phyloP scores from a whole-genome alignment of 306 rosid species.

The Quercus glauca region DNA sequence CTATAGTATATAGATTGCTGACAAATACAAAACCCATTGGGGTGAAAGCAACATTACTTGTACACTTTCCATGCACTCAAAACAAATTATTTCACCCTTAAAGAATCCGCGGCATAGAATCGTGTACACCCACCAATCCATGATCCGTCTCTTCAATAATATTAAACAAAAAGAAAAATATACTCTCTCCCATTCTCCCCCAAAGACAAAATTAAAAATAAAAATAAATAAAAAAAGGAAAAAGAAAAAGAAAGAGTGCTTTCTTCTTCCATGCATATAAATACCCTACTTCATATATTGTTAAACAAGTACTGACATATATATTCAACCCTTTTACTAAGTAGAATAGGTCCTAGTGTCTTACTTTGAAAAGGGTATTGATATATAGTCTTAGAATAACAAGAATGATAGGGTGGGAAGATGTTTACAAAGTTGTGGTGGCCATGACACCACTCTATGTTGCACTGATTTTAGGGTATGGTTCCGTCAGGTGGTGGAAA shows the following conservation, averaged over 20 bases:
- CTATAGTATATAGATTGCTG: conserved; percentile 27
- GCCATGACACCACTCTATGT: conserved; percentile 79
- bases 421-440: conserved; percentile 71
- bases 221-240: too few relatives aligned
- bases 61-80: conserved; percentile 33
- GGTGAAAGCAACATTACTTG: conserved; percentile 42
- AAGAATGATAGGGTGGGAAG: conserved; percentile 83
- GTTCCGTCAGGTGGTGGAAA: conserved; percentile 88
- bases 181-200: background rate
- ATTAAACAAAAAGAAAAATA: background rate
- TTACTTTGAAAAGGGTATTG: too few relatives aligned
- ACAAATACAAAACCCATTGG: conserved; percentile 19
- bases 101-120: conserved; percentile 48
- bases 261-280: conserved; percentile 18
- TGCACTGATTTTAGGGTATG: conserved; percentile 76
- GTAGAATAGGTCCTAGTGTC: background rate
- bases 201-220: too few relatives aligned
- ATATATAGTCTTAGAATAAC: conserved; percentile 37
- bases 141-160: background rate
- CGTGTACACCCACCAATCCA: conserved; percentile 25
- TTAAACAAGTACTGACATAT: background rate
- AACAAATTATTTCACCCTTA: conserved; percentile 17
- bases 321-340: background rate
- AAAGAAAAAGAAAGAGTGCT: conserved; percentile 12
- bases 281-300: conserved; percentile 1